These are phyloP conservation scores for Sutorius eximius DNA, from an alignment of 1,284 basidiomycete genomes.

Conservation along the genomic window DNA sequence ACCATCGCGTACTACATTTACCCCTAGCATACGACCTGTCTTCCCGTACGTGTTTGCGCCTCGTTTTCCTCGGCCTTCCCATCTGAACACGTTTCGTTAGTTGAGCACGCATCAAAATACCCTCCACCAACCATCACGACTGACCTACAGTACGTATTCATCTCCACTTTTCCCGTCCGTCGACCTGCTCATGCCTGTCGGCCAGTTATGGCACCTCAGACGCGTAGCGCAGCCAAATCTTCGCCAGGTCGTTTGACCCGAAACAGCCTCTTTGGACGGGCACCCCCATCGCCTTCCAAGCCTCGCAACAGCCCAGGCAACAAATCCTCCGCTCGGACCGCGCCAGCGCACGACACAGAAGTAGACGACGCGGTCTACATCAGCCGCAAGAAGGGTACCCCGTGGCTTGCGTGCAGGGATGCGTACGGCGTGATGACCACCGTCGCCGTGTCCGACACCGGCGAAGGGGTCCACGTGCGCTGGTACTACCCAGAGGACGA, in stretches of 20 bases:
- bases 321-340: not conserved
- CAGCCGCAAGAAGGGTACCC: not conserved
- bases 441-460: conserved; percentile 23
- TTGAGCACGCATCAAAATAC: too few species aligned
- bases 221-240: conserved; percentile 16
- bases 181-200: too few species aligned
- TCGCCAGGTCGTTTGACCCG: conserved; percentile 23
- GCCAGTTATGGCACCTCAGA: conserved; percentile 25
- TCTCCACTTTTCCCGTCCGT: too few species aligned
- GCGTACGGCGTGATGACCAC: conserved; percentile 9
- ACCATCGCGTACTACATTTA: too few species aligned
- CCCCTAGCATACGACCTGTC: too few species aligned
- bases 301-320: conserved; percentile 6
- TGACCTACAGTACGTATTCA: not conserved
- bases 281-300: conserved; percentile 6
- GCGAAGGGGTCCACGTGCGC: conserved; percentile 21
- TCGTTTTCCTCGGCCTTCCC: too few species aligned
- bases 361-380: not conserved
- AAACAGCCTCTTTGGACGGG: conserved; percentile 25
- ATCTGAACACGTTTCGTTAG: too few species aligned
- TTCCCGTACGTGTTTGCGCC: too few species aligned
- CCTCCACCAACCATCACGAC: too few species aligned
- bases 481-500: conserved; percentile 19
- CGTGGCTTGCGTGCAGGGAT: conserved; percentile 25
- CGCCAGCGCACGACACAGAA: not conserved